Conservation (phyloP, 148 eudicot species). For the Spergularia marina region DNA sequence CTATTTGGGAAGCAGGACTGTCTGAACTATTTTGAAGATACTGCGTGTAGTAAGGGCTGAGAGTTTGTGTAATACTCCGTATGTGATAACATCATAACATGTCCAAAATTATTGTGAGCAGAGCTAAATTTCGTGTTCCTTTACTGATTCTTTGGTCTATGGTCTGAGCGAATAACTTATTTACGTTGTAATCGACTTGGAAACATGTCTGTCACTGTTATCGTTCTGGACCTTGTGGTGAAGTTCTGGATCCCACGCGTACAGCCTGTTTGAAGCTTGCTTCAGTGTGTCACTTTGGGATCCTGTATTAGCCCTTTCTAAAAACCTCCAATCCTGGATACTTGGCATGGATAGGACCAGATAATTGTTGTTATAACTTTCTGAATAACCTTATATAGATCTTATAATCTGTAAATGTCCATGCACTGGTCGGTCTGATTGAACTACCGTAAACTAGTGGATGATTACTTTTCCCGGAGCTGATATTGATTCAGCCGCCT, state of each 20-base stretch:
- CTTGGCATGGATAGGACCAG: no score
- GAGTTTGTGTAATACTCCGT: no score
- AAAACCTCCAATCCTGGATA: no score
- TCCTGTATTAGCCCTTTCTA: neutral
- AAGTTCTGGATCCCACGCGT: neutral
- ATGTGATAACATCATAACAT: no score
- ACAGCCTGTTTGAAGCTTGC: neutral
- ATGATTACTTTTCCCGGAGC: neutral
- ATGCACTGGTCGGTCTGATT: neutral
- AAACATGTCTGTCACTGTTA: no score
- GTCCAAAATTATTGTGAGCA: neutral
- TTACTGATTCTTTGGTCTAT: neutral
- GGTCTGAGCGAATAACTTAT: neutral
- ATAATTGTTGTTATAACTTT: neutral
- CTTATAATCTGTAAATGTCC: neutral
- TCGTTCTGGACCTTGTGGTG: neutral
- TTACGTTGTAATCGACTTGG: no score
- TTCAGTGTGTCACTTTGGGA: neutral
- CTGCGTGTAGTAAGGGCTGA: no score
- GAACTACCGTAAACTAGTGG: neutral
- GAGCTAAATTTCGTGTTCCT: neutral
- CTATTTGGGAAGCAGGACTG: neutral
- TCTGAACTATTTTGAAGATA: neutral
- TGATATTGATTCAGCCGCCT: neutral
- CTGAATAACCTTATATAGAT: neutral